A percentile compares a stretch with the other conserved stretches of the same genome.
phyloP scores from a whole-genome alignment of 108 stramenopile species.

The Skeletonema costatum region DNA sequence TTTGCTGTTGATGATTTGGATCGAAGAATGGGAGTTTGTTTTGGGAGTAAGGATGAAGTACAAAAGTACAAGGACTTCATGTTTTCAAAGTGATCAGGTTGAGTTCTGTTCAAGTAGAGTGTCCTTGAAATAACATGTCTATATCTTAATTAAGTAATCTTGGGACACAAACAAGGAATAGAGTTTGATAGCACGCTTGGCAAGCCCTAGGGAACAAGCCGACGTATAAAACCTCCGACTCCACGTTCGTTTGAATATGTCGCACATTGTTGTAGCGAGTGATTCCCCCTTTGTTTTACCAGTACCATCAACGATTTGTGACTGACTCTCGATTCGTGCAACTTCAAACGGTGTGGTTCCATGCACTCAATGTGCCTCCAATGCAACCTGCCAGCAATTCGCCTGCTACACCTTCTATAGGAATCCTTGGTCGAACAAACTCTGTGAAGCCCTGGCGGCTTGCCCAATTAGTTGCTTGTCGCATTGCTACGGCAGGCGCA shows the following conservation, averaged over 20 bases:
- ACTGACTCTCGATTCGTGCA: slow-evolving; percentile 31
- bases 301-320: neutral
- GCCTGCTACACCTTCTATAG: slow-evolving; percentile 18
- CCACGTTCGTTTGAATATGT: slow-evolving; percentile 32
- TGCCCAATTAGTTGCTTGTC: slow-evolving; percentile 42
- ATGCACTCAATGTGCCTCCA: slow-evolving; percentile 27
- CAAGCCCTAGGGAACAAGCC: slow-evolving; percentile 25
- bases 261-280: slow-evolving; percentile 22
- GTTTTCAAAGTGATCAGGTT: slow-evolving; percentile 42
- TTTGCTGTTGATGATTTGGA: slow-evolving; percentile 75
- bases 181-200: slow-evolving; percentile 34
- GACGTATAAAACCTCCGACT: slow-evolving; percentile 19
- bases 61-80: slow-evolving; percentile 76
- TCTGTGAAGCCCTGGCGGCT: slow-evolving; percentile 40
- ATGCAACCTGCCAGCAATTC: slow-evolving; percentile 34
- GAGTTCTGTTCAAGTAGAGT: neutral
- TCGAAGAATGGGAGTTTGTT: slow-evolving; percentile 80
- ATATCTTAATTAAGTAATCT: slow-evolving; percentile 9
- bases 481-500: slow-evolving; percentile 26
- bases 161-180: slow-evolving; percentile 36
- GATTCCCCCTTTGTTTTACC: neutral
- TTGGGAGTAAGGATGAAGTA: slow-evolving; percentile 77
- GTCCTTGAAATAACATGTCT: neutral
- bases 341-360: slow-evolving; percentile 46
- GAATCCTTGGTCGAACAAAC: slow-evolving; percentile 21